These are phyloP conservation scores for Tilletia indica DNA, from an alignment of 1,284 basidiomycete species.

Conservation along the genomic window DNA sequence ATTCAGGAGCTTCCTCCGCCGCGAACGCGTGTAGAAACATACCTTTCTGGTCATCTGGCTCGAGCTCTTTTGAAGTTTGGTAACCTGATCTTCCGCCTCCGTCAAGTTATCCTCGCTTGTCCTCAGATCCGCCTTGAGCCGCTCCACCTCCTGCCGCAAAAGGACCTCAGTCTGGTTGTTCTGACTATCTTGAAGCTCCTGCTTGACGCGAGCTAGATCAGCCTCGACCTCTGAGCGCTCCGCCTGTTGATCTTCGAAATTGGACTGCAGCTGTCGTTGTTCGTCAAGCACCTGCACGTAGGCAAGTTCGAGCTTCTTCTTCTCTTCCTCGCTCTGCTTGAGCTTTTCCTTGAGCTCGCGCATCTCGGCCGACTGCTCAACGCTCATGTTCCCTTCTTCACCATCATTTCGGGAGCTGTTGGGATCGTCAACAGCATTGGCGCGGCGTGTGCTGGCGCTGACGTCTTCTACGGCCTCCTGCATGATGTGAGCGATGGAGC, in stretches of 20 bases:
- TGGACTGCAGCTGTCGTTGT: constrained; percentile 70
- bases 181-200: constrained; percentile 34
- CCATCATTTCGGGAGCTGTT: background rate
- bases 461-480: constrained; percentile 59
- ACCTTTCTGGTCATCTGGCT: constrained; percentile 34
- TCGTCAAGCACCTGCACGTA: constrained; percentile 74
- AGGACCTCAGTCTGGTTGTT: constrained; percentile 38
- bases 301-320: constrained; percentile 66
- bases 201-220: constrained; percentile 31
- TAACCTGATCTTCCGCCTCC: constrained; percentile 43
- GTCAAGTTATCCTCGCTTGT: constrained; percentile 44
- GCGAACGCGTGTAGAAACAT: background rate
- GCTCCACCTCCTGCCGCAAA: constrained; percentile 41
- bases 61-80: constrained; percentile 29
- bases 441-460: constrained; percentile 20
- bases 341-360: constrained; percentile 71
- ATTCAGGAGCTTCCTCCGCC: background rate
- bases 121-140: constrained; percentile 38
- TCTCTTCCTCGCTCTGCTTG: constrained; percentile 51
- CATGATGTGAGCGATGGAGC: constrained; percentile 66
- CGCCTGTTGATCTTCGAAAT: constrained; percentile 53
- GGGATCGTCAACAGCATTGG: background rate
- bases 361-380: constrained; percentile 26
- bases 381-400: constrained; percentile 13
- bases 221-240: constrained; percentile 33